A percentile compares a stretch with the other conserved stretches of the same genome.
These are phyloP conservation scores for Talaromyces islandicus DNA, from an alignment of 2,329 filamentous ascomycete species.

Conservation along the genomic window DNA sequence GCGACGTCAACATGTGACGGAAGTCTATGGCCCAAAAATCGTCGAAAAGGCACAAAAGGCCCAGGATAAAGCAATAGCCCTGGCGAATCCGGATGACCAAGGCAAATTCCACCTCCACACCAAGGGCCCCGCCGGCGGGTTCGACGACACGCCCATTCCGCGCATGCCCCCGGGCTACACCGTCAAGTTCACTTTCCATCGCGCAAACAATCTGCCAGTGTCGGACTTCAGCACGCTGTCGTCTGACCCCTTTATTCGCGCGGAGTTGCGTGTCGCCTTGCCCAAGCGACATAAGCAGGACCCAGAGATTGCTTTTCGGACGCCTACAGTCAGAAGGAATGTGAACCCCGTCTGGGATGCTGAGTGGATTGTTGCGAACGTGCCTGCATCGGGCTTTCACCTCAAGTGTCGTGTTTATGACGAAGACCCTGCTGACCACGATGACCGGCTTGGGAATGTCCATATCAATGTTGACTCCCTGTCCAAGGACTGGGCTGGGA, in stretches of 20 bases:
- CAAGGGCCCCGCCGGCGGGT: conserved; percentile 64
- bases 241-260: conserved; percentile 76
- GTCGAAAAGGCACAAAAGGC: conserved; percentile 32
- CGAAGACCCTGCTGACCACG: conserved; percentile 78
- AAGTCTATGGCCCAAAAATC: conserved; percentile 33
- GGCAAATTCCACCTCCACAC: conserved; percentile 6
- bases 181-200: conserved; percentile 75
- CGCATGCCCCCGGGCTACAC: conserved; percentile 72
- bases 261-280: conserved; percentile 66
- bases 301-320: conserved; percentile 66
- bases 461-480: conserved; percentile 61
- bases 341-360: conserved; percentile 76
- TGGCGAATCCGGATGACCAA: conserved; percentile 14
- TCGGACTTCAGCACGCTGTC: conserved; percentile 72
- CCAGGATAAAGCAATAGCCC: conserved; percentile 27
- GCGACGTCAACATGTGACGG: conserved; percentile 19
- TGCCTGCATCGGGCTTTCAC: conserved; percentile 72
- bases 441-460: conserved; percentile 83
- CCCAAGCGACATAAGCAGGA: conserved; percentile 80
- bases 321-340: conserved; percentile 65
- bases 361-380: conserved; percentile 81
- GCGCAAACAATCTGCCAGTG: conserved; percentile 72
- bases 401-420: conserved; percentile 86
- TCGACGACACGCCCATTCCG: conserved; percentile 72
- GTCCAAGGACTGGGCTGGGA: conserved; percentile 61